A percentile compares a stretch with the other conserved stretches of the same genome.
Evolutionary conservation across 768 basidiomycete species (phyloP).

Genomic region (Russula virescens): DNA sequence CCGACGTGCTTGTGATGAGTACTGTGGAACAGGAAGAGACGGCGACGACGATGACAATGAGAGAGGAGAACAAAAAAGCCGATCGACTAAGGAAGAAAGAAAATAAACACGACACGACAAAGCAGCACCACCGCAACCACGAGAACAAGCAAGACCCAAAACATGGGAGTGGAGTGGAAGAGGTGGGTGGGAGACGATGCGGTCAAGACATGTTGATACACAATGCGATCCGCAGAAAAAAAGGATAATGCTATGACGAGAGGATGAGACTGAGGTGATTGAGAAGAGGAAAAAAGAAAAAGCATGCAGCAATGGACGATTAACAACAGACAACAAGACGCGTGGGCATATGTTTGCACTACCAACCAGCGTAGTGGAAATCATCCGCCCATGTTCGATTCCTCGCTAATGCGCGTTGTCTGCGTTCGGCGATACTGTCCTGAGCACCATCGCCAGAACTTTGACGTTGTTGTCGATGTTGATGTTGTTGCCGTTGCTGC

Average conservation of each 20-base stretch:
- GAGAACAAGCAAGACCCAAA: not conserved
- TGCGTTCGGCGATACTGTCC: conserved; percentile 11
- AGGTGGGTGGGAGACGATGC: conserved; percentile 9
- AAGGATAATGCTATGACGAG: conserved; percentile 5
- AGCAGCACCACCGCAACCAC: not conserved
- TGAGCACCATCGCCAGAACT: conserved; percentile 1
- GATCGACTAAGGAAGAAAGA: not conserved
- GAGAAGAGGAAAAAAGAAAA: not conserved
- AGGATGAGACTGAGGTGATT: conserved; percentile 2
- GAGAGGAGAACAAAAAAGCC: conserved; percentile 2
- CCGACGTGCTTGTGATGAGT: conserved; percentile 23
- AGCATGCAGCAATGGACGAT: not conserved
- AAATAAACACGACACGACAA: not conserved
- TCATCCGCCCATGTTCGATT: conserved; percentile 68
- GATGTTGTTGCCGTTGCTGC: not conserved
- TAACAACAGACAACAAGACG: not conserved
- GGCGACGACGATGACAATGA: not conserved
- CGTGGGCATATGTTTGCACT: not conserved
- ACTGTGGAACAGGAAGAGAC: conserved; percentile 6
- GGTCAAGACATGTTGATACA: conserved; percentile 19
- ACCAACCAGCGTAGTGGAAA: conserved; percentile 65
- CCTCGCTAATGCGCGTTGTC: conserved; percentile 43
- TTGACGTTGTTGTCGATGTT: conserved; percentile 1
- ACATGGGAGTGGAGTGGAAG: not conserved
- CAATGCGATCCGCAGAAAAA: conserved; percentile 18